phyloP scores from a whole-genome alignment of 2,329 filamentous ascomycete species.

The Fonsecaea multimorphosa region DNA sequence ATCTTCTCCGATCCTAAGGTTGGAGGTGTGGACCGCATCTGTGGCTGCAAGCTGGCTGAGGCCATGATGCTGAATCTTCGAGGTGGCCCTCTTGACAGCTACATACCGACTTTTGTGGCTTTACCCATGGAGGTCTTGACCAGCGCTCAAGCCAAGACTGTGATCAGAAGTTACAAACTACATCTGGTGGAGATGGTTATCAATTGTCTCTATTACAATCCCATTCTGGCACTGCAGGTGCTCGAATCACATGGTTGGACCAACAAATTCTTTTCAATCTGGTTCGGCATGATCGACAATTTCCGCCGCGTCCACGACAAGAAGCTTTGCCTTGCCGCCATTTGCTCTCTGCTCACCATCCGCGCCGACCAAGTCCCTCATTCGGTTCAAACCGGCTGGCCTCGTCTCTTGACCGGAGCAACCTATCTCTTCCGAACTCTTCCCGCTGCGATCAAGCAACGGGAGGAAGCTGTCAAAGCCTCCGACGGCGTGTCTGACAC shows the following conservation, averaged over 20 bases:
- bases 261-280: slow-evolving; percentile 97
- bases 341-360: slow-evolving; percentile 81
- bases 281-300: slow-evolving; percentile 94
- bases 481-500: slow-evolving; percentile 63
- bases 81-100: slow-evolving; percentile 79
- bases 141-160: slow-evolving; percentile 75
- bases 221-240: slow-evolving; percentile 78
- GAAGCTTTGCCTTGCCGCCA: slow-evolving; percentile 95
- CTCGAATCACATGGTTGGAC: slow-evolving; percentile 94
- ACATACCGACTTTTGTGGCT: slow-evolving; percentile 84
- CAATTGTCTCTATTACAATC: slow-evolving; percentile 98
- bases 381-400: slow-evolving; percentile 97
- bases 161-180: slow-evolving; percentile 81
- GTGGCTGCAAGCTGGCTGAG: slow-evolving; percentile 95
- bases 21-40: slow-evolving; percentile 91
- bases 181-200: slow-evolving; percentile 99
- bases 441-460: slow-evolving; percentile 84
- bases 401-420: slow-evolving; percentile 83
- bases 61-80: slow-evolving; percentile 95
- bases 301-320: slow-evolving; percentile 97
- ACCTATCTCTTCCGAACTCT: slow-evolving; percentile 91
- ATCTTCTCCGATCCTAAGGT: slow-evolving; percentile 95
- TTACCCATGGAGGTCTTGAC: slow-evolving; percentile 85
- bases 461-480: slow-evolving; percentile 88
- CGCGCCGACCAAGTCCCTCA: slow-evolving; percentile 80